Conservation (phyloP, 2,329 filamentous ascomycete genomes). For the Sarocladiaceae sp. region DNA sequence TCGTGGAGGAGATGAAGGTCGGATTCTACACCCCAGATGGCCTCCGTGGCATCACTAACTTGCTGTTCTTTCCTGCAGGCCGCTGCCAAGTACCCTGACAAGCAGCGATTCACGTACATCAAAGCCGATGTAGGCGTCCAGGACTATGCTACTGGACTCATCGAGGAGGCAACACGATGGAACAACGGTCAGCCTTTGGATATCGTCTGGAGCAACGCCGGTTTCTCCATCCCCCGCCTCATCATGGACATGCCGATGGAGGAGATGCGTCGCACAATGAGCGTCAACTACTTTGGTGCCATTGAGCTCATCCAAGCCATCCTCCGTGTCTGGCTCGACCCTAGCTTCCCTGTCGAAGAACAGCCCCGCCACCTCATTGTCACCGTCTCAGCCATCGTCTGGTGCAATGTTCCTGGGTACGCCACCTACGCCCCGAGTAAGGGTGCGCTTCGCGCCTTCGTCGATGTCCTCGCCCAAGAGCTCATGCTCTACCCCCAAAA, state of each 20-base stretch:
- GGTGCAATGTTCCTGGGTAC: slow-evolving; percentile 77
- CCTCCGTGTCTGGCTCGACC: slow-evolving; percentile 65
- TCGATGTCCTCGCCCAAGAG: slow-evolving; percentile 79
- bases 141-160: slow-evolving; percentile 61
- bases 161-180: slow-evolving; percentile 70
- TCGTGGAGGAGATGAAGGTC: slow-evolving; percentile 61
- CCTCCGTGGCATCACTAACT: slow-evolving; percentile 7
- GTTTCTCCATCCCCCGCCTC: slow-evolving; percentile 64
- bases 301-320: slow-evolving; percentile 81
- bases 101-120: slow-evolving; percentile 78
- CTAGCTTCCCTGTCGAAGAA: slow-evolving; percentile 33
- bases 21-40: slow-evolving; percentile 12
- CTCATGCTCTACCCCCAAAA: slow-evolving; percentile 78
- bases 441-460: slow-evolving; percentile 73
- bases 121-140: slow-evolving; percentile 71
- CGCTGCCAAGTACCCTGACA: slow-evolving; percentile 55
- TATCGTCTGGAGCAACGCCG: slow-evolving; percentile 87
- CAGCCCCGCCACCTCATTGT: slow-evolving; percentile 76
- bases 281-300: slow-evolving; percentile 84
- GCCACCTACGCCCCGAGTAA: slow-evolving; percentile 78
- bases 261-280: slow-evolving; percentile 72
- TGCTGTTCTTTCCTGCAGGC: slow-evolving; percentile 35
- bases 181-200: slow-evolving; percentile 70
- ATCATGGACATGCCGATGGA: slow-evolving; percentile 69
- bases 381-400: slow-evolving; percentile 70